Evolutionary conservation across 805 yeast species (phyloP).

Genomic region (Candida anglica): DNA sequence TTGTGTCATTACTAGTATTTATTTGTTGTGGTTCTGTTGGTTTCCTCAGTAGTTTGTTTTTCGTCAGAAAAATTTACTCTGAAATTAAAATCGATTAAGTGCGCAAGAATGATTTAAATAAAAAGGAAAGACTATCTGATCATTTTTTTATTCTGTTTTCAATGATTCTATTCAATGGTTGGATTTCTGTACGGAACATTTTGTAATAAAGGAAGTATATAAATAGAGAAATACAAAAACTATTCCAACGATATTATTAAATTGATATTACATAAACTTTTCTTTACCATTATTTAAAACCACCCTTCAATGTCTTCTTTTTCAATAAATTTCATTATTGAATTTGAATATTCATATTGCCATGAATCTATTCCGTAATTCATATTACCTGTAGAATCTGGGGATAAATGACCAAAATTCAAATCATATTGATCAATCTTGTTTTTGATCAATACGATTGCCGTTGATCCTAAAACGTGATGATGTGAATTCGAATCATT

Average conservation of each 20-base stretch:
- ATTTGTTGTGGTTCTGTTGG: constrained; percentile 88
- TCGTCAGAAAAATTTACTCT: constrained; percentile 75
- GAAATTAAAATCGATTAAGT: constrained; percentile 78
- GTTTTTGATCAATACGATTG: constrained; percentile 16
- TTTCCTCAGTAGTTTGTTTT: constrained; percentile 65
- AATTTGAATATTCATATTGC: constrained; percentile 15
- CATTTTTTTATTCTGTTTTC: background rate
- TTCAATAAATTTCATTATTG: constrained; percentile 22
- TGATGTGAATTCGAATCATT: constrained; percentile 5
- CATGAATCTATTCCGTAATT: constrained; percentile 10
- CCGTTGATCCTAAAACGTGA: constrained; percentile 20
- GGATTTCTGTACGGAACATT: background rate
- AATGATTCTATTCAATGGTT: background rate
- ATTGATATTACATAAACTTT: background rate
- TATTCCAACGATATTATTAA: background rate
- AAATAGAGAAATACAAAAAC: background rate
- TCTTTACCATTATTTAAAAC: constrained; percentile 11
- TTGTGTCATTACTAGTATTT: constrained; percentile 69
- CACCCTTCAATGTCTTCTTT: constrained; percentile 35
- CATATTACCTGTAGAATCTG: too few species aligned
- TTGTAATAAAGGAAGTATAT: background rate
- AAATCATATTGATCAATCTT: constrained; percentile 23
- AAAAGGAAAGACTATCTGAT: background rate
- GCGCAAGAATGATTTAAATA: background rate
- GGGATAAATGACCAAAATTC: constrained; percentile 14